These are phyloP conservation scores for Drechmeria coniospora DNA, from an alignment of 2,329 filamentous ascomycete genomes.

Conservation along the genomic window DNA sequence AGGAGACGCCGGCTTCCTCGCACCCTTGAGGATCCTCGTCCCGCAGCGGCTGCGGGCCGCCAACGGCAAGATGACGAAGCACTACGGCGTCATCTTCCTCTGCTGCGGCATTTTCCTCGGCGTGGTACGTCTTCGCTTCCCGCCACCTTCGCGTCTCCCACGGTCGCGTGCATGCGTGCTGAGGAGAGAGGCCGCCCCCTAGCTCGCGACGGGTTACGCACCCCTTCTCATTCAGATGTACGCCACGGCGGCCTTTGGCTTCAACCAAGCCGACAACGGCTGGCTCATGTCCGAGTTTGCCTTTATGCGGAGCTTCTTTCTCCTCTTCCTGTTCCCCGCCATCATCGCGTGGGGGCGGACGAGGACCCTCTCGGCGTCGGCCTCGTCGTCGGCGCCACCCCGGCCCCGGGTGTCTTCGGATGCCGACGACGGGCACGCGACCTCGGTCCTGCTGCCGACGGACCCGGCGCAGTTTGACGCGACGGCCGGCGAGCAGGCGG, in stretches of 20 bases:
- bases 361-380: not conserved
- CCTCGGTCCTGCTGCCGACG: constrained; percentile 14
- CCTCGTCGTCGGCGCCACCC: not conserved
- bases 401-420: constrained; percentile 2
- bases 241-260: constrained; percentile 37
- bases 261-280: constrained; percentile 39
- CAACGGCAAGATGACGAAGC: constrained; percentile 33
- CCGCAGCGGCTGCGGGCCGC: constrained; percentile 38
- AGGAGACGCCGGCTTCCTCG: constrained; percentile 39
- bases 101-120: constrained; percentile 51
- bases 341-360: constrained; percentile 31
- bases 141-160: not conserved
- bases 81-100: constrained; percentile 49
- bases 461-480: constrained; percentile 25
- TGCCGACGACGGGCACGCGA: constrained; percentile 5
- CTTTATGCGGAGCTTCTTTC: constrained; percentile 36
- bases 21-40: constrained; percentile 45
- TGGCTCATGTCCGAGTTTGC: constrained; percentile 41
- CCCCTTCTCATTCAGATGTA: constrained; percentile 46
- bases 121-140: constrained; percentile 28
- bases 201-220: constrained; percentile 53
- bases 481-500: constrained; percentile 22
- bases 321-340: constrained; percentile 37
- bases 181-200: not conserved
- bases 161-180: not conserved